Evolutionary conservation across 2,329 filamentous ascomycete genomes (phyloP), one percentile per base, ranked within the genome.

Genomic region (Trichophaea hybrida): DNA sequence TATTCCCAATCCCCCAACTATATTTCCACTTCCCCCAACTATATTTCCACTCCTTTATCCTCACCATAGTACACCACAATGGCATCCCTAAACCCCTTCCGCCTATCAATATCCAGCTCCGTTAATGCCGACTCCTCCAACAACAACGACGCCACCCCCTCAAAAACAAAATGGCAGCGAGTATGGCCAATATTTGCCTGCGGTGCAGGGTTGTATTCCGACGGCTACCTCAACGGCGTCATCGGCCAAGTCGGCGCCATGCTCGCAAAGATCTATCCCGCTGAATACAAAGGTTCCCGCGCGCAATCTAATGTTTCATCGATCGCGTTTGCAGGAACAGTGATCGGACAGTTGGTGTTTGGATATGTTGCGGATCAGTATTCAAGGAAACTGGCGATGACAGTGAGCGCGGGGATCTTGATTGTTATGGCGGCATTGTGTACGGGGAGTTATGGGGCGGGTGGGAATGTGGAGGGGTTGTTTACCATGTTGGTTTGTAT

Each of bases 161-260:
- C 49, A 32, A 63, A 63, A 13, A 53, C 64, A 15, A 61, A 60
- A 61, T 77, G 75, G 78, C 74, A 80, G 64, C 75, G 80, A 52
- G 74, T 78, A 15, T 83, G 80, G 78, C 88, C 89, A 12, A 85
- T 88, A 0, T 84, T 95, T 67, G 89, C 89, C 48, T 94, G 88
- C 69, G 90, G 90, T 65, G 86, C 89, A 55, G 90, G 90, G 68
- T 77, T 95, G 1, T 95, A 95, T 73, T 89, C 85, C 31, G 90
- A 95, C 72, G 90, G 90, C 13, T 95, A 95, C 72, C 80, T 95
- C 70, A 94, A 94, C 73, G 88, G 87, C 69, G 86, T 94, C 64
- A 95, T 95, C 67, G 88, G 90, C 5, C 86, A 85, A 2, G 89
- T 95, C 60, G 86, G 84, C 68, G 94, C 88, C 1, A 81, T 89